These are phyloP conservation scores for Candolleomyces eurysporus DNA, from an alignment of 768 basidiomycete species.

Conservation along the genomic window DNA sequence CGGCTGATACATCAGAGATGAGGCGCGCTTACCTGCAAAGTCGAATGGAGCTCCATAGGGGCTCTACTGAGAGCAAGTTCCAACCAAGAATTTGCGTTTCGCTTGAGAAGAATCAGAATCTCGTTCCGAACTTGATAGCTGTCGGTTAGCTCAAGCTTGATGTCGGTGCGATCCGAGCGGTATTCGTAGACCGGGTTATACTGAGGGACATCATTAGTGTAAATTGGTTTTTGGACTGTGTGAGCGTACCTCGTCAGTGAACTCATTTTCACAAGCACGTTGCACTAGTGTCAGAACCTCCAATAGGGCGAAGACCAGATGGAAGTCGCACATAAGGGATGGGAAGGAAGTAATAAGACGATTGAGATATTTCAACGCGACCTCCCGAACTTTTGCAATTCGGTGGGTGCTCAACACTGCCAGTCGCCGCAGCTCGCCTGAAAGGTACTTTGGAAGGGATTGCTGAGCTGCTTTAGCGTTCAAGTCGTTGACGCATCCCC, in stretches of 20 bases:
- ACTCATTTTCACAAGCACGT: slow-evolving; percentile 87
- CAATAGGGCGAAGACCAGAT: slow-evolving; percentile 84
- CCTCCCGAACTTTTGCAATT: slow-evolving; percentile 74
- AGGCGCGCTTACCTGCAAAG: slow-evolving; percentile 66
- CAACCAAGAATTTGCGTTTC: slow-evolving; percentile 81
- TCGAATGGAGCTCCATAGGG: slow-evolving; percentile 89
- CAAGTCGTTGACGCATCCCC: slow-evolving; percentile 68
- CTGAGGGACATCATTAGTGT: slow-evolving; percentile 35
- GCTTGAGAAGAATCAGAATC: slow-evolving; percentile 72
- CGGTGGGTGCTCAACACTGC: slow-evolving; percentile 81
- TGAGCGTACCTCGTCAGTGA: slow-evolving; percentile 74
- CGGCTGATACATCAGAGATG: neutral
- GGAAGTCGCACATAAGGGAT: slow-evolving; percentile 88
- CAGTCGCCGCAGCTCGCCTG: slow-evolving; percentile 71
- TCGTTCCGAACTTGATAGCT: slow-evolving; percentile 84
- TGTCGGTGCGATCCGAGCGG: slow-evolving; percentile 69
- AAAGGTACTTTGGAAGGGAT: slow-evolving; percentile 65
- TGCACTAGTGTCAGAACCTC: slow-evolving; percentile 90
- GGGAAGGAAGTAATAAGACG: slow-evolving; percentile 89
- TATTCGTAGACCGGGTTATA: slow-evolving; percentile 88
- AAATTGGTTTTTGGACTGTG: slow-evolving; percentile 1
- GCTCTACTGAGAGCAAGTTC: slow-evolving; percentile 83
- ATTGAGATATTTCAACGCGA: slow-evolving; percentile 82
- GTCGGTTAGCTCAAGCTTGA: slow-evolving; percentile 81
- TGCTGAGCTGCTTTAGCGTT: slow-evolving; percentile 78